These are phyloP conservation scores for Lasiosphaeria ovina DNA, from an alignment of 495 filamentous ascomycete genomes.

Conservation along the genomic window DNA sequence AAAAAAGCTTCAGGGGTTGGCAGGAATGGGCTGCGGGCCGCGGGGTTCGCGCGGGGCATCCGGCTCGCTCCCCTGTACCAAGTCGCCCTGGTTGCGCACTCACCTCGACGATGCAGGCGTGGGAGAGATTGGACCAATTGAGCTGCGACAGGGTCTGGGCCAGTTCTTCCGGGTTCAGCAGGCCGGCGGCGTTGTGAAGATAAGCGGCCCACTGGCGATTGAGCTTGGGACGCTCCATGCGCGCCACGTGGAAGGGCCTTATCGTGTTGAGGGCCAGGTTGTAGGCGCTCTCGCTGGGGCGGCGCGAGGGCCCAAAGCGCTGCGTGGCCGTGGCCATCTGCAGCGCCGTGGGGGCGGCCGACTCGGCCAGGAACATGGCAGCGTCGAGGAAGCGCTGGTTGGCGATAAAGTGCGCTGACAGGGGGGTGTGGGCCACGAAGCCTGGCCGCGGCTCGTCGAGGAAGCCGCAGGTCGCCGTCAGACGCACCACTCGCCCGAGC, in stretches of 20 bases:
- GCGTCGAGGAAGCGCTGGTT: constrained; percentile 36
- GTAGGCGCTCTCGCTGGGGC: constrained; percentile 18
- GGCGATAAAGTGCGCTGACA: constrained; percentile 39
- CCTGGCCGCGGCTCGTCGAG: constrained; percentile 36
- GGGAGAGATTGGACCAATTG: neutral
- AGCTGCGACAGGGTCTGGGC: neutral
- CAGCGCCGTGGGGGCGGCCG: constrained; percentile 33
- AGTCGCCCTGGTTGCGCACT: neutral
- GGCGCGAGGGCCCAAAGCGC: constrained; percentile 14
- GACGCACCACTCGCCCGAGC: constrained; percentile 35
- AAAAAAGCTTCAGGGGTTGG: neutral
- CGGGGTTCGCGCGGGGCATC: neutral
- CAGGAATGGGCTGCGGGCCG: too few species aligned
- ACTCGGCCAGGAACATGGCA: constrained; percentile 38
- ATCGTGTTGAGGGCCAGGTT: constrained; percentile 29
- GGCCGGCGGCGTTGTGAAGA: neutral
- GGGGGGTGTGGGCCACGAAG: constrained; percentile 35
- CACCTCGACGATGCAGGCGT: constrained; percentile 1
- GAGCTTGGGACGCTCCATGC: neutral
- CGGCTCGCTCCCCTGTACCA: neutral
- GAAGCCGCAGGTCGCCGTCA: constrained; percentile 39
- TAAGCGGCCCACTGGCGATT: constrained; percentile 6
- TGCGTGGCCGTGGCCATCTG: constrained; percentile 38
- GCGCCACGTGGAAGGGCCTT: constrained; percentile 1
- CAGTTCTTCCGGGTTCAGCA: neutral